Base-by-base conservation (phyloP, 2,329 filamentous ascomycete species). In the Pseudocercospora macadamiae region DNA sequence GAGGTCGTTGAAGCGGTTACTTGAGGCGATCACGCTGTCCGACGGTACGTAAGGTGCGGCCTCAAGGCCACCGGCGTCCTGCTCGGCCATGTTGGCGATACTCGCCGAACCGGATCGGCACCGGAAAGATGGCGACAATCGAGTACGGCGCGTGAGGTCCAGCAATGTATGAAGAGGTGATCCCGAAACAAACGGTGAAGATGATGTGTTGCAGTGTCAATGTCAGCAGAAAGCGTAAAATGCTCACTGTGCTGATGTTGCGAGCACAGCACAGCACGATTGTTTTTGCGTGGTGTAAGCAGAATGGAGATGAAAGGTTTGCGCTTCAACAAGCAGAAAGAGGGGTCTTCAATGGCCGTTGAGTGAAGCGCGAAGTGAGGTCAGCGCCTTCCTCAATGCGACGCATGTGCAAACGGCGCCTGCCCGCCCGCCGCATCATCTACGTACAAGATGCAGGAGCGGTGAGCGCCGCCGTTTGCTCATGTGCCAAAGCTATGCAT, bases 1-100 rank as follows among this genome's bases (percentile, higher is more conserved):
- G 30, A 74, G 56, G 58, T 73, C 71, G 23, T 25, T 19, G 49
- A 53, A 68, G 37, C 70, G 67, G 34, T 72, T 63, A 59, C 65
- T 70, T 14, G 67, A 68, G 23, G 63, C 69, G 54, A 74, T 71
- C 53, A 74, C 61, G 8, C 47, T 18, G 26, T 4, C 21, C 18
- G 47, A 30, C 16, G 26, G 47, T 16, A 32, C 26, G 32, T 34
- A 32, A 9, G 30, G 7, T 1, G 16, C 47, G 65, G 62, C 14
- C 55, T 30, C 51, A 10, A 9, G 39, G 32, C 48, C 52, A 30
- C 39, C 57, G 42, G 36, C 39, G 37, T 57, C 60, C 61, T 64
- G 64, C 39, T 37, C 44, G 44, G 61, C 60, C 65, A 67, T 67
- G 44, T 21, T 59, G 37, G 4, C 4, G 18, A 49, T 30, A 16